Percentiles rank a stretch among this genome's conserved stretches.
phyloP scores from a whole-genome alignment of 2,329 filamentous ascomycete genomes.

The Nothophoma quercina region DNA sequence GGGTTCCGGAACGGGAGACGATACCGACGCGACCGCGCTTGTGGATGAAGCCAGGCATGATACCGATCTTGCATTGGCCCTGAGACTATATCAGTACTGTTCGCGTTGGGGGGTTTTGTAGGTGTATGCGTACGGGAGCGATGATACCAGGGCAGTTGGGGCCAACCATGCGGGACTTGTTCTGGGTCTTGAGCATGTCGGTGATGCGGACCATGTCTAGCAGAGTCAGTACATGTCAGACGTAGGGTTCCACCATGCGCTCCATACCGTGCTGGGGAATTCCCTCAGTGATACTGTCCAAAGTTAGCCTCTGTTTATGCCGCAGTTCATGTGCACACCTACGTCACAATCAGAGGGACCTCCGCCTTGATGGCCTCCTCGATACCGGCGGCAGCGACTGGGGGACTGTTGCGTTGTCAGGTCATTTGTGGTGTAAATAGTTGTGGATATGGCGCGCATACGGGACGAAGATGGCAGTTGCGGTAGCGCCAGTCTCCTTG shows the following conservation, averaged over 20 bases:
- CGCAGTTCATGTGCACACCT: conserved; percentile 32
- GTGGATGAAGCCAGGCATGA: conserved; percentile 99
- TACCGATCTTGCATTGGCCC: conserved; percentile 99
- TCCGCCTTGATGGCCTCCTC: conserved; percentile 95
- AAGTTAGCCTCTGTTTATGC: conserved; percentile 36
- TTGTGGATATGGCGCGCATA: conserved; percentile 54
- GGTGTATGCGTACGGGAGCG: conserved; percentile 63
- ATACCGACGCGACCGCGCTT: conserved; percentile 99
- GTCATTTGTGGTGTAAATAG: neutral
- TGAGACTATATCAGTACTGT: conserved; percentile 41
- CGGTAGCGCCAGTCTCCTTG: conserved; percentile 87
- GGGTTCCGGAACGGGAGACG: conserved; percentile 95
- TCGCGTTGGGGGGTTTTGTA: neutral
- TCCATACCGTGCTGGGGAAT: conserved; percentile 91
- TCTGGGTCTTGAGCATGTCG: conserved; percentile 95
- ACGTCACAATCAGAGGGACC: conserved; percentile 92
- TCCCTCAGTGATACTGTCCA: conserved; percentile 83
- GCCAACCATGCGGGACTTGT: conserved; percentile 94
- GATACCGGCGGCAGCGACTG: conserved; percentile 90
- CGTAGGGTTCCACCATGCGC: neutral
- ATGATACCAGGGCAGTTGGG: conserved; percentile 99
- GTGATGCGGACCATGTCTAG: conserved; percentile 99
- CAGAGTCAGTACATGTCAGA: conserved; percentile 24
- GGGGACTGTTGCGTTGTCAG: conserved; percentile 68
- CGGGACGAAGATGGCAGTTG: conserved; percentile 96